Evolutionary conservation across 768 basidiomycete species (phyloP).

Genomic region (Mrakia gelida): DNA sequence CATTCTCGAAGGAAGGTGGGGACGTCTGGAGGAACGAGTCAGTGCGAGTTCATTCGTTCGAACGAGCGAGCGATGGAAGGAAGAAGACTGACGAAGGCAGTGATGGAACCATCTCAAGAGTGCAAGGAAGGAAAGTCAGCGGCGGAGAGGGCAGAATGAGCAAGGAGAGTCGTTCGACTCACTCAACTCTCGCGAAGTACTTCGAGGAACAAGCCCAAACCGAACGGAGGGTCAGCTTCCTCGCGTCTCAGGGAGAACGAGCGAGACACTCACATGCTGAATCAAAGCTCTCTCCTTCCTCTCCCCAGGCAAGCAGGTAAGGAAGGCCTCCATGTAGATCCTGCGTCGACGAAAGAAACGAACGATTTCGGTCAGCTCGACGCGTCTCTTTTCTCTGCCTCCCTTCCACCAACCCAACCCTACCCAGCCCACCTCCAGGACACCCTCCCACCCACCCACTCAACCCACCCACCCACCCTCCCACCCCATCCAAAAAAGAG

Average conservation of each 20-base stretch:
- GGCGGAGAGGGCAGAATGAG: background rate
- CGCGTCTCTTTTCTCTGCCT: background rate
- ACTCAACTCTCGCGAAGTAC: constrained; percentile 28
- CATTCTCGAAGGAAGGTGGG: constrained; percentile 45
- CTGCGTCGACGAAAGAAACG: background rate
- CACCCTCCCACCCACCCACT: too few species aligned
- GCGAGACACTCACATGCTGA: constrained; percentile 10
- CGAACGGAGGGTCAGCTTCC: background rate
- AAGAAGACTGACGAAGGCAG: constrained; percentile 20
- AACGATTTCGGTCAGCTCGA: background rate
- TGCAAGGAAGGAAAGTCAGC: background rate
- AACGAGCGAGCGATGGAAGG: background rate
- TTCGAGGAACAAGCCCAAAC: background rate
- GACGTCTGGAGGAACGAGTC: background rate
- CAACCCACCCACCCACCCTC: too few species aligned
- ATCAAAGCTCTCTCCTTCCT: constrained; percentile 21
- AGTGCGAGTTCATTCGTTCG: background rate
- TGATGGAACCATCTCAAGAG: constrained; percentile 24
- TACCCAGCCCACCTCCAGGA: too few species aligned
- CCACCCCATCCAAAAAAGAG: too few species aligned
- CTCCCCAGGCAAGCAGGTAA: constrained; percentile 22
- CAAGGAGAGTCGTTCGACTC: background rate
- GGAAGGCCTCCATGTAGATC: constrained; percentile 30
- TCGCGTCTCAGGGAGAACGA: background rate
- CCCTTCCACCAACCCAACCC: too few species aligned